These are phyloP conservation scores for Fonsecaea multimorphosa DNA, from an alignment of 2,329 filamentous ascomycete genomes.

Conservation along the genomic window DNA sequence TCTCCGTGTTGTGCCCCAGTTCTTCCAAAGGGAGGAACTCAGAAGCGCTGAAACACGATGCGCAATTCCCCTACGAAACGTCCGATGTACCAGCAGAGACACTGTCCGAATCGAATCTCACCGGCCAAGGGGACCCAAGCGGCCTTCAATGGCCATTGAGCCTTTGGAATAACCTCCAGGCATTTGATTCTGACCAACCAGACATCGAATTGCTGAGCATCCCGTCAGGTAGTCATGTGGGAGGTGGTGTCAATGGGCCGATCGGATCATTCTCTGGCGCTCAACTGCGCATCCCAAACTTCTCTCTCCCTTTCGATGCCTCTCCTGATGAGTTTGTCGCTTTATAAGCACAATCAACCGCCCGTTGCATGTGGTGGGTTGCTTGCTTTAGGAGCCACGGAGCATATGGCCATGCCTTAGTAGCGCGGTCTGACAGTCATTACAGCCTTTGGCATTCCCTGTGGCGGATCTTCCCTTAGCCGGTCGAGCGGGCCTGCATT, in stretches of 20 bases:
- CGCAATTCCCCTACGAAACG: background rate
- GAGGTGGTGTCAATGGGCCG: background rate
- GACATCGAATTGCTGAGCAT: background rate
- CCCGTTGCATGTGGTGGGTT: background rate
- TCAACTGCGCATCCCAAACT: background rate
- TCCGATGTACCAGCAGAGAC: background rate
- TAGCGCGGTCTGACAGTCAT: no score
- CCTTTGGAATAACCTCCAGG: constrained; percentile 7
- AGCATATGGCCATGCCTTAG: background rate
- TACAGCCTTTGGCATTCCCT: no score
- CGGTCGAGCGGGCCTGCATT: no score
- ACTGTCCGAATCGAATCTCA: background rate
- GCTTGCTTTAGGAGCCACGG: no score
- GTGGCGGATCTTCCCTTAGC: no score
- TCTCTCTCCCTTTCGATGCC: background rate
- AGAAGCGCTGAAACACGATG: background rate
- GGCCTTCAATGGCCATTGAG: background rate
- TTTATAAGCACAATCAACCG: background rate
- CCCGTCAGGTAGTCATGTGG: background rate
- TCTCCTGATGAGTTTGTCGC: background rate
- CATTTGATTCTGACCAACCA: background rate
- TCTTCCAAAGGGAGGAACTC: constrained; percentile 1
- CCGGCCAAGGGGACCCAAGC: background rate
- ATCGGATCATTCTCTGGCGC: background rate
- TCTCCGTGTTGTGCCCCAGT: constrained; percentile 10